phyloP scores from a whole-genome alignment of 1,139 yeast genomes.

The Candida freyschussii region DNA sequence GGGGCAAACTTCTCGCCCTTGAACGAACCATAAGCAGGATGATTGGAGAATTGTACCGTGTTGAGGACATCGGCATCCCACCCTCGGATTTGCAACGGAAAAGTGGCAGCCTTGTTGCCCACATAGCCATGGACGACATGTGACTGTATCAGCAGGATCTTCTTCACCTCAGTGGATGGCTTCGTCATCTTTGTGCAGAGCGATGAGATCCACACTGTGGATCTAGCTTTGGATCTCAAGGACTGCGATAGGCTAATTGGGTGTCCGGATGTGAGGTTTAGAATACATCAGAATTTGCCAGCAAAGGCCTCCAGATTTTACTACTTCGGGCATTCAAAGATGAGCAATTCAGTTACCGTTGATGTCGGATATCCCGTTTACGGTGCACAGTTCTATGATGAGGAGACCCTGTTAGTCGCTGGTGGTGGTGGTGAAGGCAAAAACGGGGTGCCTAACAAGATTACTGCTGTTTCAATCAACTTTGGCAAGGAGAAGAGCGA shows the following conservation, averaged over 20 bases:
- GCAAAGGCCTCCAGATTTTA: no score
- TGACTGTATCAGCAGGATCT: conserved; percentile 55
- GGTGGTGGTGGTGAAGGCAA: conserved; percentile 98
- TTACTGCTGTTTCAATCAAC: conserved; percentile 48
- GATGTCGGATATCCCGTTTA: conserved; percentile 76
- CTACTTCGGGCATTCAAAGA: no score
- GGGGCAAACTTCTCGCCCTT: conserved; percentile 33
- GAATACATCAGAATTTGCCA: no score
- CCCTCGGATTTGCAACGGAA: conserved; percentile 56
- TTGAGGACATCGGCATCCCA: conserved; percentile 68
- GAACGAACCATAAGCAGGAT: conserved; percentile 59
- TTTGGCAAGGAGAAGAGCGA: conserved; percentile 39
- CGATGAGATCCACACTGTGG: no score
- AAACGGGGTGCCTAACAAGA: conserved; percentile 81
- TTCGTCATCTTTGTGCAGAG: no score
- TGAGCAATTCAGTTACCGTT: no score
- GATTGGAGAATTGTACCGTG: conserved; percentile 62
- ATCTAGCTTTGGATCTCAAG: no score
- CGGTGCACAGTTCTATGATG: conserved; percentile 66
- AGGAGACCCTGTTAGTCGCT: conserved; percentile 60
- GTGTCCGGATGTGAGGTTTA: no score
- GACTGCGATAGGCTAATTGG: no score
- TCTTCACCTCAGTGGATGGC: no score
- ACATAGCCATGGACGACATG: conserved; percentile 70
- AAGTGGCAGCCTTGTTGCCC: conserved; percentile 59